Conservation (phyloP, 1,139 yeast genomes). For the Scheffersomyces cryptocercus region DNA sequence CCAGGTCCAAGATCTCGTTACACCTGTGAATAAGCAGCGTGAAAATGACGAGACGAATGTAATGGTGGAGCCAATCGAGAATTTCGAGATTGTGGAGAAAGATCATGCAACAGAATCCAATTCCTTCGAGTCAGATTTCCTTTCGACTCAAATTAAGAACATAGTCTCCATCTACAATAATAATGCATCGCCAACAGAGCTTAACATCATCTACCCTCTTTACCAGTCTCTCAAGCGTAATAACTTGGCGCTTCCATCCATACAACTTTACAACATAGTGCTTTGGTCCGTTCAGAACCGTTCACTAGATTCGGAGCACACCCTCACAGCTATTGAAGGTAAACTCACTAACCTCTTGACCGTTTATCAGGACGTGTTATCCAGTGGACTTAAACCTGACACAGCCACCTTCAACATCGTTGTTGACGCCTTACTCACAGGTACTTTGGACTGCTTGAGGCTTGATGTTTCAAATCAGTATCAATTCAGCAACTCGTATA, state of each 20-base stretch:
- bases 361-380: conserved; percentile 65
- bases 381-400: conserved; percentile 48
- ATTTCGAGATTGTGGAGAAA: neutral
- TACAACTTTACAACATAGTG: conserved; percentile 38
- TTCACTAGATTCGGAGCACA: conserved; percentile 24
- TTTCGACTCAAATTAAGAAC: conserved; percentile 20
- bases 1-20: neutral
- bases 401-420: conserved; percentile 54
- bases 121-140: conserved; percentile 24
- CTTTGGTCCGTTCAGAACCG: conserved; percentile 35
- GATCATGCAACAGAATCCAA: conserved; percentile 1
- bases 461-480: conserved; percentile 7
- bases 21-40: neutral
- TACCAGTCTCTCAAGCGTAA: conserved; percentile 46
- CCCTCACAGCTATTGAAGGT: conserved; percentile 32
- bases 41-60: neutral
- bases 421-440: conserved; percentile 50
- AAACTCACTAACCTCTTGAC: conserved; percentile 60
- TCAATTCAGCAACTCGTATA: conserved; percentile 2
- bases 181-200: conserved; percentile 19
- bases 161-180: conserved; percentile 19
- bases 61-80: no score
- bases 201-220: conserved; percentile 40
- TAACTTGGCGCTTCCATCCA: conserved; percentile 30
- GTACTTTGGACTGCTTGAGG: conserved; percentile 39